Percentiles rank a stretch among this genome's conserved stretches.
Conservation (phyloP, 2,329 filamentous ascomycete species). For the Alternaria atra region DNA sequence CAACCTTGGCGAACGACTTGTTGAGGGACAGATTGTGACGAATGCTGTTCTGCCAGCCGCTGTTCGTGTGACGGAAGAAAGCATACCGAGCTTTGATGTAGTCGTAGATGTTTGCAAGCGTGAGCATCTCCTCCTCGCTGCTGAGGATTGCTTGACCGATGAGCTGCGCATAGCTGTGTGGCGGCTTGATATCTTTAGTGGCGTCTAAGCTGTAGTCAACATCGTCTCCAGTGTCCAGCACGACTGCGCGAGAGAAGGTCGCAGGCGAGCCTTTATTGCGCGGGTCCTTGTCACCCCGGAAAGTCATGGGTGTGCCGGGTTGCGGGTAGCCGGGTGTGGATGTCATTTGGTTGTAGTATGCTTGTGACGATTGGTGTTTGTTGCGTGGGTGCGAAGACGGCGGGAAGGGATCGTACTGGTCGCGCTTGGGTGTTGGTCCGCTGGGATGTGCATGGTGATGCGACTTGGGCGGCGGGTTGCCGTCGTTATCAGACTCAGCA, state of each 20-base stretch:
- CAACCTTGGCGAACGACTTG: slow-evolving; percentile 92
- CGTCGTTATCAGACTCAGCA: slow-evolving; percentile 52
- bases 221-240: slow-evolving; percentile 63
- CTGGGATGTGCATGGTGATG: slow-evolving; percentile 45
- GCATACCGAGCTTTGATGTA: slow-evolving; percentile 92
- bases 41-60: slow-evolving; percentile 98
- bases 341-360: slow-evolving; percentile 45
- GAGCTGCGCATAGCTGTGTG: slow-evolving; percentile 95
- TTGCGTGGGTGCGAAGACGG: slow-evolving; percentile 47
- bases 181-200: slow-evolving; percentile 91
- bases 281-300: slow-evolving; percentile 45
- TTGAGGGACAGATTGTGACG: slow-evolving; percentile 95
- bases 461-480: slow-evolving; percentile 42
- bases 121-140: slow-evolving; percentile 86
- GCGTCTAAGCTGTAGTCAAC: slow-evolving; percentile 83
- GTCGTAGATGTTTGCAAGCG: slow-evolving; percentile 89
- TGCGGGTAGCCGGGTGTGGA: slow-evolving; percentile 47
- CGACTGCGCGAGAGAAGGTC: slow-evolving; percentile 59
- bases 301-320: slow-evolving; percentile 48
- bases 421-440: slow-evolving; percentile 48
- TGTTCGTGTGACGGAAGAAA: slow-evolving; percentile 86
- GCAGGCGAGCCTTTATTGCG: slow-evolving; percentile 58
- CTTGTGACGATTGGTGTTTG: slow-evolving; percentile 44
- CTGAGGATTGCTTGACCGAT: slow-evolving; percentile 96
- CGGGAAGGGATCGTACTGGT: slow-evolving; percentile 50